Conservation (phyloP, 2,329 filamentous ascomycete species). For the Ophiostoma angusticollis region DNA sequence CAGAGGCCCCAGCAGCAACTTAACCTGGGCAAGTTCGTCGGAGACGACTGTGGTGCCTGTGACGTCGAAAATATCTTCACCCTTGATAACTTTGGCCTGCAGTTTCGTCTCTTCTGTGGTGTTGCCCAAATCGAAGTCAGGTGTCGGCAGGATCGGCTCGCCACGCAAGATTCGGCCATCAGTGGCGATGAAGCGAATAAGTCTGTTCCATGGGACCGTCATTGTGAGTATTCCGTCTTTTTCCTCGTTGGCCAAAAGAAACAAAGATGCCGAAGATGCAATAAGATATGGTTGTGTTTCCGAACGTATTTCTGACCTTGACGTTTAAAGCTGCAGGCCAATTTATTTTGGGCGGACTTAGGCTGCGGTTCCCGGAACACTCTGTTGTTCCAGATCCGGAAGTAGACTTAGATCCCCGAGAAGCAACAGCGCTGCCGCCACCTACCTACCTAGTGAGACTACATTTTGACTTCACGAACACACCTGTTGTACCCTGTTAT, state of each 20-base stretch:
- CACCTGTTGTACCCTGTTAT: not conserved
- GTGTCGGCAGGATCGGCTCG: conserved; percentile 34
- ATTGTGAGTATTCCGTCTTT: no score
- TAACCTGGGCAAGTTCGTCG: conserved; percentile 40
- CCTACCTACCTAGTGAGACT: no score
- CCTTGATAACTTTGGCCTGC: conserved; percentile 39
- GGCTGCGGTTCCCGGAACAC: not conserved
- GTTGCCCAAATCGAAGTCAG: conserved; percentile 35
- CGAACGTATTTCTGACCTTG: not conserved
- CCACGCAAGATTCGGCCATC: conserved; percentile 38
- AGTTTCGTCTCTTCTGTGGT: conserved; percentile 34
- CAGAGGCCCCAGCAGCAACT: conserved; percentile 39
- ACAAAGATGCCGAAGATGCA: not conserved
- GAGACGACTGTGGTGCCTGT: conserved; percentile 35
- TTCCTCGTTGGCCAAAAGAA: not conserved
- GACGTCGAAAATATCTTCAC: conserved; percentile 37
- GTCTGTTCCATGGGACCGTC: conserved; percentile 31
- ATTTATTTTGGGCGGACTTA: not conserved
- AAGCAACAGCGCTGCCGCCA: no score
- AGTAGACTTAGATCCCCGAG: not conserved
- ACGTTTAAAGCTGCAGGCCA: not conserved
- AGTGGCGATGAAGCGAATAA: conserved; percentile 41
- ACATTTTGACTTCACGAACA: no score
- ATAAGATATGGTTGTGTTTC: not conserved
- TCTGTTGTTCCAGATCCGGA: not conserved